Percentiles rank a stretch among this genome's conserved stretches.
phyloP scores from a whole-genome alignment of 2,329 filamentous ascomycete species.

The Paraphaeosphaeria minitans region DNA sequence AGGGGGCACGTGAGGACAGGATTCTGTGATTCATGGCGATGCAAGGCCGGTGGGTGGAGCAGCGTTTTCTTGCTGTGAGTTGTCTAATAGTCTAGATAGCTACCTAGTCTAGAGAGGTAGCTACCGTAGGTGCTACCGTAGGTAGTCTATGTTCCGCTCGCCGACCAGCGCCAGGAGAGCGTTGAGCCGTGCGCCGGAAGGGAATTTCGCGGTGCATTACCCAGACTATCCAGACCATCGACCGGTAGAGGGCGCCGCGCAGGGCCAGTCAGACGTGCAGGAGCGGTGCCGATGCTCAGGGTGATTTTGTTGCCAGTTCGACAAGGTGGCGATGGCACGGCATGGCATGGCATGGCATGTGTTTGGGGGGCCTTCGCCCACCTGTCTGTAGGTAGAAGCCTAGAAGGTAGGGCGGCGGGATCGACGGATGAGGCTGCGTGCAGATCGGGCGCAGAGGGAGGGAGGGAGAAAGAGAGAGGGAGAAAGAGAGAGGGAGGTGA shows the following conservation, averaged over 20 bases:
- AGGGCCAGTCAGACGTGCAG: conserved; percentile 36
- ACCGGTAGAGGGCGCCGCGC: conserved; percentile 14
- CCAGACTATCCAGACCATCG: too few relatives aligned
- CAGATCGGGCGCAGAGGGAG: conserved; percentile 42
- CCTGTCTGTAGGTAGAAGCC: conserved; percentile 8
- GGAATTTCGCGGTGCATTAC: conserved; percentile 20
- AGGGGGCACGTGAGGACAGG: conserved; percentile 23
- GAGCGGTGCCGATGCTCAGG: conserved; percentile 20
- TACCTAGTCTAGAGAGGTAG: too few relatives aligned
- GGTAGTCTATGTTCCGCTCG: conserved; percentile 1
- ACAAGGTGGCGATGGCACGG: too few relatives aligned
- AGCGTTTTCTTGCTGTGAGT: background rate
- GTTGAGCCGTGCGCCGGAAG: conserved; percentile 21
- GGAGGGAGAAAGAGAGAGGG: too few relatives aligned
- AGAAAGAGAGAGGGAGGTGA: conserved; percentile 40
- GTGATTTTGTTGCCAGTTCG: background rate
- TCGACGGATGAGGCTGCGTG: conserved; percentile 45
- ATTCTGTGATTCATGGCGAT: conserved; percentile 15
- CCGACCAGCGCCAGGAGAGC: conserved; percentile 13
- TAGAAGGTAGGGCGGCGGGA: too few relatives aligned
- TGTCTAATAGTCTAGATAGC: too few relatives aligned
- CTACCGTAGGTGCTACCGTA: too few relatives aligned
- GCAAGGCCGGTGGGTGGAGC: conserved; percentile 3
- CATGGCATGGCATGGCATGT: too few relatives aligned
- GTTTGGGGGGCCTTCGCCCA: too few relatives aligned